A percentile compares a stretch with the other conserved stretches of the same genome.
Evolutionary conservation across 2,329 filamentous ascomycete genomes (phyloP).

Genomic region (Bipolaris victoriae): DNA sequence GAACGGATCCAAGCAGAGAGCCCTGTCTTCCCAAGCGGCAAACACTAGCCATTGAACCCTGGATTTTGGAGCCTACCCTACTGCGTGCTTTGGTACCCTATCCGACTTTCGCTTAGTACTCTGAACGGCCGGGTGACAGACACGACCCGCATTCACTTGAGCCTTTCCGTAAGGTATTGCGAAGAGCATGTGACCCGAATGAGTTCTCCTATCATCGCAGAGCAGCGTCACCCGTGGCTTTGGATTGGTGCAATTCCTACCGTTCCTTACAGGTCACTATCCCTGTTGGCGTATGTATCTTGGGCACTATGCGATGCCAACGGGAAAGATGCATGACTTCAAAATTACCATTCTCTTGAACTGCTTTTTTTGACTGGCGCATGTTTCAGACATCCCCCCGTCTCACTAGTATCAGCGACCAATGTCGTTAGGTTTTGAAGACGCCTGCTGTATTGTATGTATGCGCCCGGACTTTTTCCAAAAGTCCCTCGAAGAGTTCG

Average conservation of each 20-base stretch:
- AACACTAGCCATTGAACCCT: conserved; percentile 29
- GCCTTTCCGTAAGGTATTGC: conserved; percentile 28
- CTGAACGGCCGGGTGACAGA: conserved; percentile 14
- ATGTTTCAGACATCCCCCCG: neutral
- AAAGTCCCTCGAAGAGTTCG: conserved; percentile 1
- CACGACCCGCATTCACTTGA: conserved; percentile 22
- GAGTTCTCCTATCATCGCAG: neutral
- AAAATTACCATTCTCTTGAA: neutral
- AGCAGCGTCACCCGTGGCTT: conserved; percentile 1
- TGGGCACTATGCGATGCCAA: neutral
- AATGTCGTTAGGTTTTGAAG: neutral
- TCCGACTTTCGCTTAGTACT: conserved; percentile 21
- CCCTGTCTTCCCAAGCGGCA: conserved; percentile 17
- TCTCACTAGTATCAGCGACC: neutral
- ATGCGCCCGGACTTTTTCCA: neutral
- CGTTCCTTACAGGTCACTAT: neutral
- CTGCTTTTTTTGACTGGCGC: neutral
- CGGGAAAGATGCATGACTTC: neutral
- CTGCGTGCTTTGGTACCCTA: conserved; percentile 16
- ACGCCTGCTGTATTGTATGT: neutral
- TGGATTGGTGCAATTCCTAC: neutral
- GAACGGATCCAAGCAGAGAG: conserved; percentile 1
- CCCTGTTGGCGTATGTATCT: neutral
- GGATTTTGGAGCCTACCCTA: conserved; percentile 18
- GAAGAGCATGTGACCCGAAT: conserved; percentile 31